A percentile compares a stretch with the other conserved stretches of the same genome.
Conservation (phyloP, 2,329 filamentous ascomycete genomes). For the Gliomastix tumulicola region DNA sequence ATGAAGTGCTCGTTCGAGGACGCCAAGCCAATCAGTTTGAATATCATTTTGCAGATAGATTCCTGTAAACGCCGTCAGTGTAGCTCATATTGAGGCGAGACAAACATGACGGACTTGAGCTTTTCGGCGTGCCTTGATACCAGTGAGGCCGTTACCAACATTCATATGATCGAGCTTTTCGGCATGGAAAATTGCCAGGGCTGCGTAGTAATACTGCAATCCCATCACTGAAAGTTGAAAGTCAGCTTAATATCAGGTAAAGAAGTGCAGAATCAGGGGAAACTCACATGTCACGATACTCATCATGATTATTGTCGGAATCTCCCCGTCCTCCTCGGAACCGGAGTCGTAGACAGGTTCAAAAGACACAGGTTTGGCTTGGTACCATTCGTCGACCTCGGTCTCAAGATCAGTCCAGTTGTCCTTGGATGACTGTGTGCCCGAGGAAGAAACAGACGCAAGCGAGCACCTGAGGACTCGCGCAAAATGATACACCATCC, state of each 20-base stretch:
- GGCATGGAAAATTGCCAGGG: slow-evolving; percentile 9
- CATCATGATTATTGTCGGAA: neutral
- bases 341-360: neutral
- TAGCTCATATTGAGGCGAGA: neutral
- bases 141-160: neutral
- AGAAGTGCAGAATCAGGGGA: slow-evolving; percentile 2
- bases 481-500: slow-evolving; percentile 10
- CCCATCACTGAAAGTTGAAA: slow-evolving; percentile 18
- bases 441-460: too few relatives aligned
- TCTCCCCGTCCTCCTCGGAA: neutral
- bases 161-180: slow-evolving; percentile 7
- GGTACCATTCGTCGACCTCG: neutral
- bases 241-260: too few relatives aligned
- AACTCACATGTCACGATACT: neutral
- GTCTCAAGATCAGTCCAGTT: neutral
- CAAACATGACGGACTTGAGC: too few relatives aligned
- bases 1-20: slow-evolving; percentile 10
- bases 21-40: slow-evolving; percentile 11
- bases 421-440: too few relatives aligned
- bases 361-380: neutral
- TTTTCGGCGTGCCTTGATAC: neutral
- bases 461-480: slow-evolving; percentile 14
- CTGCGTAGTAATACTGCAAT: slow-evolving; percentile 26
- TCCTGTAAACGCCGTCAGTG: neutral
- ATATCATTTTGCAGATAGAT: neutral